Percentiles rank a stretch among this genome's conserved stretches.
These are phyloP conservation scores for Coccomyxa sp. DNA, from an alignment of 139 green algal genomes.

Conservation along the genomic window DNA sequence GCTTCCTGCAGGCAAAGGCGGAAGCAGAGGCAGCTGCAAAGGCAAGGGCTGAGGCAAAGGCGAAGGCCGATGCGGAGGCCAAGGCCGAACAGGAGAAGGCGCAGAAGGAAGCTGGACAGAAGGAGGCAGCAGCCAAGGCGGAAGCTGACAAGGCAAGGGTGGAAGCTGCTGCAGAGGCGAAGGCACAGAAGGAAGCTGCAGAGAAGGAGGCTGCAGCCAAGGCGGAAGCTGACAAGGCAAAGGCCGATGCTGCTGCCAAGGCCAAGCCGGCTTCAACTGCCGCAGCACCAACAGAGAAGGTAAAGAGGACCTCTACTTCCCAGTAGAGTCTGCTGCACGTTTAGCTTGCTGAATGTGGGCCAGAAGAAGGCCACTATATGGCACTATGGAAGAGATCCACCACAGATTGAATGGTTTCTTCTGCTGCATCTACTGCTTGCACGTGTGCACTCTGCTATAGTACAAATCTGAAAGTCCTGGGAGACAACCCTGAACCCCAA, in stretches of 20 bases:
- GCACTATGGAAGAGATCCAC: too few species aligned
- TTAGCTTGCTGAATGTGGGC: not conserved
- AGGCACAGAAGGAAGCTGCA: not conserved
- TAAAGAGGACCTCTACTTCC: not conserved
- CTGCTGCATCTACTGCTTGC: too few species aligned
- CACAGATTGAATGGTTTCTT: too few species aligned
- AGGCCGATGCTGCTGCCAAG: not conserved
- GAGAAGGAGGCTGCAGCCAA: not conserved
- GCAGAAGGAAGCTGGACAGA: not conserved
- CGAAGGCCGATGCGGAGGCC: not conserved
- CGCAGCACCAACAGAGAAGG: not conserved
- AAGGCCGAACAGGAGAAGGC: not conserved
- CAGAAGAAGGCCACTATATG: too few species aligned
- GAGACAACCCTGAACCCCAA: too few species aligned
- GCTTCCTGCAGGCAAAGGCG: not conserved
- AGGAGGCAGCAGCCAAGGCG: slow-evolving; percentile 10
- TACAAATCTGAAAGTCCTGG: too few species aligned
- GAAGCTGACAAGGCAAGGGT: slow-evolving; percentile 11
- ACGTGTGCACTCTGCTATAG: too few species aligned
- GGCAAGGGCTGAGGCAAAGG: not conserved
- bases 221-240: slow-evolving; percentile 5
- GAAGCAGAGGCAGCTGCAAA: not conserved
- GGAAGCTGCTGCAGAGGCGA: not conserved
- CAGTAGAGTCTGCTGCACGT: not conserved
- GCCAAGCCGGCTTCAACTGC: not conserved